These are phyloP conservation scores for Penicillium hordei DNA, from an alignment of 2,329 filamentous ascomycete species.

Conservation along the genomic window DNA sequence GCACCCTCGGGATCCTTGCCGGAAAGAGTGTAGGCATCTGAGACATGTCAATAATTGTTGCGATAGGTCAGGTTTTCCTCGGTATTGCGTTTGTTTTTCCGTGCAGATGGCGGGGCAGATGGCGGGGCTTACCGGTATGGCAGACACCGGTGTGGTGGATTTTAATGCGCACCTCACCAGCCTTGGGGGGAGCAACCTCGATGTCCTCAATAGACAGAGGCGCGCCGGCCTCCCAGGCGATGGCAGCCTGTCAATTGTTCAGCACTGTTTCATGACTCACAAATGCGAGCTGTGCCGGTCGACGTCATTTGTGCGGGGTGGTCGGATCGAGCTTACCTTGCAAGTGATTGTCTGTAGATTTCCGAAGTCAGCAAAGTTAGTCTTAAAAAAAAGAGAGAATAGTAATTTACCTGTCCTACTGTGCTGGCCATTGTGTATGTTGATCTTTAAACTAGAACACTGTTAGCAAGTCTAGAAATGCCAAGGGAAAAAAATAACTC, in stretches of 20 bases:
- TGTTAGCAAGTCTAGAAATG: neutral
- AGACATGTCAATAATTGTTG: conserved; percentile 6
- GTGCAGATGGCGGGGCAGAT: conserved; percentile 6
- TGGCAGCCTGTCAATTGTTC: conserved; percentile 64
- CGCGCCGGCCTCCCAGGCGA: conserved; percentile 96
- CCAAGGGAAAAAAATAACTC: conserved; percentile 5
- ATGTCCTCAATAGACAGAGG: conserved; percentile 86
- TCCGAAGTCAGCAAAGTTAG: conserved; percentile 8
- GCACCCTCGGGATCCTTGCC: conserved; percentile 97
- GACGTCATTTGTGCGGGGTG: conserved; percentile 17
- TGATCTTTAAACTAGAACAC: neutral
- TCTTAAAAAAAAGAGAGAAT: neutral
- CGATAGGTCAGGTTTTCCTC: neutral
- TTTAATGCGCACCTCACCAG: conserved; percentile 94
- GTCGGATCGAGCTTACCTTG: conserved; percentile 55
- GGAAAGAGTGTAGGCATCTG: conserved; percentile 89
- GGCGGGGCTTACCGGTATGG: conserved; percentile 72
- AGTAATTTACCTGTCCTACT: conserved; percentile 53
- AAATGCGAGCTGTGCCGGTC: conserved; percentile 1
- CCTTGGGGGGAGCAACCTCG: conserved; percentile 83
- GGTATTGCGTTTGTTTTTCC: neutral
- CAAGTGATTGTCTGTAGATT: conserved; percentile 77
- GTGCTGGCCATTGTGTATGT: conserved; percentile 53
- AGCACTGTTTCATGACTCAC: conserved; percentile 17
- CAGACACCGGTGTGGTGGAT: conserved; percentile 98